Conservation (phyloP, 805 yeast genomes). For the Wickerhamiella parazyma region DNA sequence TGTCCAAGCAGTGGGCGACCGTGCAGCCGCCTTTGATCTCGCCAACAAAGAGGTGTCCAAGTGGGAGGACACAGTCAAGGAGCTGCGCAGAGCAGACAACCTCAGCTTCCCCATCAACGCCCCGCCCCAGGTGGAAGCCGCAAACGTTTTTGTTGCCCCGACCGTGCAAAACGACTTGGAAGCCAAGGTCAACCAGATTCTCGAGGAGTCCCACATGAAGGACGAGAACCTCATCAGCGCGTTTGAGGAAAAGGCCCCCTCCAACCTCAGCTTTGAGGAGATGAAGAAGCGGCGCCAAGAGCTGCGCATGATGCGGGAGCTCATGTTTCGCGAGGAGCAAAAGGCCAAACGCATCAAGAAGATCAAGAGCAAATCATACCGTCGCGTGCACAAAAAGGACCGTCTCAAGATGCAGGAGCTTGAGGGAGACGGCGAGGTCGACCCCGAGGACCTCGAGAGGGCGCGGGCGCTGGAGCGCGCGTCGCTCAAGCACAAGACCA, state of each 20-base stretch:
- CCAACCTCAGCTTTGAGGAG: constrained; percentile 70
- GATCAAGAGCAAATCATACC: constrained; percentile 83
- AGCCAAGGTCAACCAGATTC: constrained; percentile 42
- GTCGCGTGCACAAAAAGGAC: constrained; percentile 77
- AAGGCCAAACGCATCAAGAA: constrained; percentile 85
- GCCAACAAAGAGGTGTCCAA: constrained; percentile 74
- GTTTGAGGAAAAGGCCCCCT: constrained; percentile 75
- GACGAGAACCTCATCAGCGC: constrained; percentile 68
- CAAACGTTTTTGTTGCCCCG: constrained; percentile 39
- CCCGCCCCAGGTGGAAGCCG: constrained; percentile 31
- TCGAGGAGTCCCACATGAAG: constrained; percentile 50
- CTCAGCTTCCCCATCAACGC: constrained; percentile 59
- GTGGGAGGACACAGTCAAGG: constrained; percentile 76
- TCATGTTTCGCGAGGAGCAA: constrained; percentile 90
- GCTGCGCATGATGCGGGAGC: constrained; percentile 81
- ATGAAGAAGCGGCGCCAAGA: constrained; percentile 64
- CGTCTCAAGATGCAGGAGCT: constrained; percentile 52
- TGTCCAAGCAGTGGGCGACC: constrained; percentile 70
- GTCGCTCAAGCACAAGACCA: constrained; percentile 79
- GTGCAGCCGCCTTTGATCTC: constrained; percentile 81
- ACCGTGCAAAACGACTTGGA: constrained; percentile 47
- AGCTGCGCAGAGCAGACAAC: constrained; percentile 73
- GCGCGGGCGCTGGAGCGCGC: constrained; percentile 84
- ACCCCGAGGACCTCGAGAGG: constrained; percentile 43
- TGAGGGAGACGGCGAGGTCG: constrained; percentile 34